Evolutionary conservation across 306 rosid species (phyloP).

Genomic region (Rubus idaeus): DNA sequence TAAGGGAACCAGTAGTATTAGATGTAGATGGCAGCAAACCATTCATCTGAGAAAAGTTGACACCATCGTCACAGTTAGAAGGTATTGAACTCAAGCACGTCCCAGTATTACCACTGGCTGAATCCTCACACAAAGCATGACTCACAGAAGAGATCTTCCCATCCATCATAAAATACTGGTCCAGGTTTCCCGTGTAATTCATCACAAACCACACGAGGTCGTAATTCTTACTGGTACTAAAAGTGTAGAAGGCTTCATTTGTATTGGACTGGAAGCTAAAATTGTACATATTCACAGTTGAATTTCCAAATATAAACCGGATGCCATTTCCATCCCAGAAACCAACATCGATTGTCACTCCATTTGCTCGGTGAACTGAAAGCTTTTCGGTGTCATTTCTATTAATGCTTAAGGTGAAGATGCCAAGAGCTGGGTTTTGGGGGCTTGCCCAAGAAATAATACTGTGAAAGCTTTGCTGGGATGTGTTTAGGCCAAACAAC

Average conservation of each 20-base stretch:
- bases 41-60: constrained; percentile 5
- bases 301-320: not conserved
- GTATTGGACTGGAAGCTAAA: not conserved
- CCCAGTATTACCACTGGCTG: not conserved
- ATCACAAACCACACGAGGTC: constrained; percentile 19
- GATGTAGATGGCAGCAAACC: constrained; percentile 5
- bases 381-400: not conserved
- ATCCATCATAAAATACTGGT: not conserved
- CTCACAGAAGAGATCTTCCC: constrained; percentile 2
- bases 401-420: not conserved
- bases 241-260: not conserved
- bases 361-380: not conserved
- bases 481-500: not conserved
- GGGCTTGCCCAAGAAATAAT: constrained; percentile 1
- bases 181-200: not conserved
- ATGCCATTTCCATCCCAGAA: not conserved
- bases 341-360: not conserved
- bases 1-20: not conserved
- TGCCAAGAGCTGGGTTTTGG: not conserved
- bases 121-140: constrained; percentile 8
- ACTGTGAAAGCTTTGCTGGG: not conserved
- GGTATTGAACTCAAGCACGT: constrained; percentile 7
- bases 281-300: not conserved
- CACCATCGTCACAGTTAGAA: not conserved
- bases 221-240: not conserved